Evolutionary conservation across 257 asterid species (phyloP), one percentile per base, ranked within the genome.

Genomic region (Capsicum pubescens): DNA sequence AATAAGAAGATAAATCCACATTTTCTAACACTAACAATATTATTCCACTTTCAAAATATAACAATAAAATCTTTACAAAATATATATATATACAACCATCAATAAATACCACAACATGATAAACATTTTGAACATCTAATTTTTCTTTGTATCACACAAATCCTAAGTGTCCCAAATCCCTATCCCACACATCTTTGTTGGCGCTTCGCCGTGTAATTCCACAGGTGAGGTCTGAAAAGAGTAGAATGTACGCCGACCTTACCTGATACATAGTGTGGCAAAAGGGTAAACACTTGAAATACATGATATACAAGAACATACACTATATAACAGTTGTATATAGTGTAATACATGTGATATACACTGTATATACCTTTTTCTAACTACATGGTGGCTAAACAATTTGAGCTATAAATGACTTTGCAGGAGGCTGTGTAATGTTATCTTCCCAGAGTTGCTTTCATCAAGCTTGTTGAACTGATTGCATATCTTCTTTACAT

Each of bases 391-490:
- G 61, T 13, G 32, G 15, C 48, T 5, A 76, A 52, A 76, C 26
- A 76, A 52, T 76, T 21, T 26, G 16, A 14, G 64, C 48, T 54
- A 76, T 32, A 76, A 26, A 13, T 88, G 90, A 71, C 86, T 72
- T 58, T 91, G 96, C 90, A 86, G 87, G 56, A 95, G 97, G 90
- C 92, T 95, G 3, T 88, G 93, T 42, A 93, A 93, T 35, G 97
- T 91, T 84, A 95, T 92, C 90, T 92, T 95, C 39, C 98, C 97
- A 76, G 94, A 92, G 88, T 91, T 91, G 71, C 92, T 95, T 26
- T 87, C 55, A 44, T 95, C 98, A 13, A 95, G 87, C 61, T 91
- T 93, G 35, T 93, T 94, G 83, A 95, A 95, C 88, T 92, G 95
- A 59, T 86, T 84, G 76, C 95, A 90, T 26, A 92, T 90, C 85